Conservation (phyloP, 2,329 filamentous ascomycete genomes). For the Monilinia fructigena region DNA sequence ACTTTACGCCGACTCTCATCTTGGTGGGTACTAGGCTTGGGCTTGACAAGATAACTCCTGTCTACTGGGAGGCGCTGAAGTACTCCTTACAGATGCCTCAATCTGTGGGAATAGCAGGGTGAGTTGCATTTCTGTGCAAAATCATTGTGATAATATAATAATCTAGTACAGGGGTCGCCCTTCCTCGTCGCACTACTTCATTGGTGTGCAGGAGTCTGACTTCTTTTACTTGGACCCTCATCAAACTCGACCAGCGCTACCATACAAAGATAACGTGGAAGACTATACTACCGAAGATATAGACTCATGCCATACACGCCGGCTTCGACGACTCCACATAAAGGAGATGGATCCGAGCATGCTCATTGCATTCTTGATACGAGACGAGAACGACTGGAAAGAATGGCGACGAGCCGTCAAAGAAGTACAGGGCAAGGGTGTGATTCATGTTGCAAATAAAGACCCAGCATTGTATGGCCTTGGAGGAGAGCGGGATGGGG, state of each 20-base stretch:
- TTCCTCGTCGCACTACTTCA: conserved; percentile 73
- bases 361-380: conserved; percentile 90
- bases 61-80: conserved; percentile 93
- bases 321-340: conserved; percentile 77
- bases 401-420: conserved; percentile 77
- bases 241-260: conserved; percentile 72
- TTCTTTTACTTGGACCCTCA: conserved; percentile 97
- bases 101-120: conserved; percentile 96
- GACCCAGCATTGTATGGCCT: conserved; percentile 58
- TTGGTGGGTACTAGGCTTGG: conserved; percentile 86
- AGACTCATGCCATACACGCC: conserved; percentile 80
- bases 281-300: conserved; percentile 71
- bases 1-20: conserved; percentile 81
- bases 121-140: conserved; percentile 34
- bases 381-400: conserved; percentile 77
- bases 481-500: conserved; percentile 62
- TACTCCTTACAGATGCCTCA: conserved; percentile 81
- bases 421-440: conserved; percentile 74
- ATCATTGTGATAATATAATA: conserved; percentile 18
- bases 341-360: conserved; percentile 97
- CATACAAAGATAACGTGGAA: conserved; percentile 56
- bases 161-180: conserved; percentile 69
- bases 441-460: conserved; percentile 78
- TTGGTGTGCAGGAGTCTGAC: conserved; percentile 69
- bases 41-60: conserved; percentile 89